phyloP scores from a whole-genome alignment of 78 protist genomes.

The Isochrysis galbana region DNA sequence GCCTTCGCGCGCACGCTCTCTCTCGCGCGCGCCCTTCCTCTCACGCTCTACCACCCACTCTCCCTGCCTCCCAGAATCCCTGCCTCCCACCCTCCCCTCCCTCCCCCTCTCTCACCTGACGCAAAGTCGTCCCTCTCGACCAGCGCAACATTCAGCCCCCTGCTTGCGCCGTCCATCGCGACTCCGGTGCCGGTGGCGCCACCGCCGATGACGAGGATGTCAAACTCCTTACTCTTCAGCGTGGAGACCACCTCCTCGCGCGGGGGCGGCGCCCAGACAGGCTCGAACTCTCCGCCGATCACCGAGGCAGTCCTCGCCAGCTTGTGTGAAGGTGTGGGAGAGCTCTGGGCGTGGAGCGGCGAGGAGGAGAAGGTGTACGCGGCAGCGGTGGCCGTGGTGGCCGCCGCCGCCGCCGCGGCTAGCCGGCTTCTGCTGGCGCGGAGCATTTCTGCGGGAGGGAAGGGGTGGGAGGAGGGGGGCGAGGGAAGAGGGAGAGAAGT shows the following conservation, averaged over 20 bases:
- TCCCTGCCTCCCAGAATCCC: not conserved
- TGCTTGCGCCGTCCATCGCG: constrained; percentile 74
- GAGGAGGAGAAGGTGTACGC: not conserved
- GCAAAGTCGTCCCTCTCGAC: constrained; percentile 78
- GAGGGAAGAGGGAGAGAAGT: no score
- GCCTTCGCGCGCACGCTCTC: not conserved
- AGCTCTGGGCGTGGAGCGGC: not conserved
- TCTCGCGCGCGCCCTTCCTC: not conserved
- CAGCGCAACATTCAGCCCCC: constrained; percentile 61
- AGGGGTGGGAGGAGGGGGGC: no score
- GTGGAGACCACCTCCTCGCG: not conserved
- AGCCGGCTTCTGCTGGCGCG: no score
- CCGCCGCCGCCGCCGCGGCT: no score
- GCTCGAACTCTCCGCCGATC: not conserved
- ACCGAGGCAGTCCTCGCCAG: not conserved
- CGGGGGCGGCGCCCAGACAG: constrained; percentile 15
- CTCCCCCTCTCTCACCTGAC: constrained; percentile 52
- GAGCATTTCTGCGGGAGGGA: no score
- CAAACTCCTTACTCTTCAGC: not conserved
- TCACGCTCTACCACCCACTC: not conserved
- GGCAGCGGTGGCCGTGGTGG: no score
- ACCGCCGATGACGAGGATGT: constrained; percentile 62
- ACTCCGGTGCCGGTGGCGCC: constrained; percentile 91
- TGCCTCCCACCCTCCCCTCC: not conserved
- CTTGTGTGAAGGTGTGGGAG: not conserved